Evolutionary conservation across 169 alveolate species (phyloP).

Genomic region (Plasmodium ovale): DNA sequence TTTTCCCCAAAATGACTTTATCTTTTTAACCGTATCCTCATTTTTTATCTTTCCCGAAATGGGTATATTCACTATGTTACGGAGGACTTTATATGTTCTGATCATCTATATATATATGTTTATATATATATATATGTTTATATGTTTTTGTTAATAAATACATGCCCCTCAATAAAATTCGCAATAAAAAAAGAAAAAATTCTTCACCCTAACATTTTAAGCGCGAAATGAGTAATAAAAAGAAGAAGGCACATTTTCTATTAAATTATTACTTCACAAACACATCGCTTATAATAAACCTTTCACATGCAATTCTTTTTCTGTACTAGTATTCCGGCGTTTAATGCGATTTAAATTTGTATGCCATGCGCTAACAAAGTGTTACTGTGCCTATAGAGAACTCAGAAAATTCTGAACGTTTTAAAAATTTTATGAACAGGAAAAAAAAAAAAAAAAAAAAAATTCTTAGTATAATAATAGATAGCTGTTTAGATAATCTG

Average conservation of each 20-base stretch:
- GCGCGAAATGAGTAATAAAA: not conserved
- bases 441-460: not conserved
- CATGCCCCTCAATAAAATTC: not conserved
- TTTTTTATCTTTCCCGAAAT: constrained; percentile 26
- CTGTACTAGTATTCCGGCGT: not conserved
- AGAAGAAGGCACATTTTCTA: not conserved
- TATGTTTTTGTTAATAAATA: not conserved
- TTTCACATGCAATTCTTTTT: not conserved
- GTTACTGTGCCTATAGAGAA: not conserved
- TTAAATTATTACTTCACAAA: not conserved
- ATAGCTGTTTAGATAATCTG: not conserved
- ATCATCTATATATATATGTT: not conserved
- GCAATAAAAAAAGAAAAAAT: constrained; percentile 3
- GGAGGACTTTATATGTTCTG: too few relatives aligned
- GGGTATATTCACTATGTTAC: not conserved
- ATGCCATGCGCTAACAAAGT: not conserved
- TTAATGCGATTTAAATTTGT: not conserved
- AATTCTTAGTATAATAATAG: constrained; percentile 9
- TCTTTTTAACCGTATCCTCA: constrained; percentile 17
- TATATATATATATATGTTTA: not conserved
- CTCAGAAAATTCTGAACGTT: constrained; percentile 1
- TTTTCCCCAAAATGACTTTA: constrained; percentile 12
- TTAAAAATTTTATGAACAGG: not conserved
- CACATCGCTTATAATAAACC: not conserved
- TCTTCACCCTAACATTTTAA: not conserved